Evolutionary conservation across 805 yeast species (phyloP), one percentile per base, ranked within the genome.

Genomic region (Kodamaea leandrae): DNA sequence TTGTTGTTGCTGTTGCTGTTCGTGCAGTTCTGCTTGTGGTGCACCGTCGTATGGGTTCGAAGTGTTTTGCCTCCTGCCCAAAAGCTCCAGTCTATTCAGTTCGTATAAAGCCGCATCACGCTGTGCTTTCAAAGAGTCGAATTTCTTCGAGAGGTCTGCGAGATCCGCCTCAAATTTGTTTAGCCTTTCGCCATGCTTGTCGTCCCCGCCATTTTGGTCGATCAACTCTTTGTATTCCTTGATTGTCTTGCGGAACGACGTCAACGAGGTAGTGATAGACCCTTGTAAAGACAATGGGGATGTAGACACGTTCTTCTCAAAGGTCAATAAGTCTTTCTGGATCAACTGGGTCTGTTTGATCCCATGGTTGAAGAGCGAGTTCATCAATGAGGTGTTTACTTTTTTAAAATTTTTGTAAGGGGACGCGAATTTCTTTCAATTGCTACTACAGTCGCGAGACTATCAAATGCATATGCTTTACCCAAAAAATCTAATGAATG

Each of bases 301-400:
- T 3, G 81, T 73, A 12, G 78, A 72, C 7, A 86, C 72, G 46
- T 83, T 78, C 34, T 72, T 66, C 54, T 83, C 90, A 49, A 91
- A 82, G 39, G 68, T 63, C 14, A 75, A 70, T 36, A 91, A 63
- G 52, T 89, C 96, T 46, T 77, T 76, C 44, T 80, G 76, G 39
- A 91, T 65, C 19, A 81, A 72, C 52, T 79, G 86, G 21, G 88
- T 78, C 62, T 90, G 96, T 61, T 87, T 88, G 41, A 85, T 72
- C 6, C 96, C 96, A 61, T 87, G 95, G 64, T 87, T 91, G 66
- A 83, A 88, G 39, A 90, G 71, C 19, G 96, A 82, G 64, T 89
- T 90, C 98, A 48, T 48, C 24, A 13, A 26, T 25, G 39, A 17
- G 10, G 33, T 30, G 20, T 30, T 6, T 17, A 17, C 20, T 39